Conservation (phyloP, 352 stramenopile genomes). For the Hyaloperonospora brassicae region DNA sequence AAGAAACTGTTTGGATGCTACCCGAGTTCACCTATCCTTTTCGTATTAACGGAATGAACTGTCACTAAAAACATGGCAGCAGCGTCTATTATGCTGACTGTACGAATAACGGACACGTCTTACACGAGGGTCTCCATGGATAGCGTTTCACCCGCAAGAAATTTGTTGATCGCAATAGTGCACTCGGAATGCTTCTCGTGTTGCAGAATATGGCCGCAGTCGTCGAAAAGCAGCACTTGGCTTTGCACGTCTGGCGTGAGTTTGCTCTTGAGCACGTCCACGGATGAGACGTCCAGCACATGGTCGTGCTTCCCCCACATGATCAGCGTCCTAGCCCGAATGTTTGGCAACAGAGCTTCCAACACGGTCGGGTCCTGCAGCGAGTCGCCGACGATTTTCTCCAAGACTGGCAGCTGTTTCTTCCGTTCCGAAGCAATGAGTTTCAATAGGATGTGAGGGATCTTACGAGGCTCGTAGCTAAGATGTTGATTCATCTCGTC, state of each 20-base stretch:
- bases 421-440: conserved; percentile 37
- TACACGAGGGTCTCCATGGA: too few relatives aligned
- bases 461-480: conserved; percentile 16
- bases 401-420: conserved; percentile 42
- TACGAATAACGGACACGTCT: too few relatives aligned
- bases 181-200: conserved; percentile 52
- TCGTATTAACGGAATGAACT: too few relatives aligned
- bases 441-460: conserved; percentile 31
- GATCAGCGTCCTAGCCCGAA: conserved; percentile 44
- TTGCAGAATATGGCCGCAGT: conserved; percentile 61
- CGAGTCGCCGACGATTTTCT: conserved; percentile 52
- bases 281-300: conserved; percentile 54
- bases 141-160: conserved; percentile 13
- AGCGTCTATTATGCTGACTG: too few relatives aligned
- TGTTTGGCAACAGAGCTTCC: conserved; percentile 47
- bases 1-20: too few relatives aligned
- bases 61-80: too few relatives aligned
- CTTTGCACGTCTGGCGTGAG: conserved; percentile 26
- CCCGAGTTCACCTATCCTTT: too few relatives aligned
- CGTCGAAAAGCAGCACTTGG: conserved; percentile 36
- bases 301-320: conserved; percentile 68
- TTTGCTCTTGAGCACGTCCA: conserved; percentile 46
- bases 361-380: conserved; percentile 43
- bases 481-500: conserved; percentile 44
- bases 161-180: conserved; percentile 49